Percentiles rank a stretch among this genome's conserved stretches.
These are phyloP conservation scores for Colletotrichum sp. DNA, from an alignment of 2,329 filamentous ascomycete species.

Conservation along the genomic window DNA sequence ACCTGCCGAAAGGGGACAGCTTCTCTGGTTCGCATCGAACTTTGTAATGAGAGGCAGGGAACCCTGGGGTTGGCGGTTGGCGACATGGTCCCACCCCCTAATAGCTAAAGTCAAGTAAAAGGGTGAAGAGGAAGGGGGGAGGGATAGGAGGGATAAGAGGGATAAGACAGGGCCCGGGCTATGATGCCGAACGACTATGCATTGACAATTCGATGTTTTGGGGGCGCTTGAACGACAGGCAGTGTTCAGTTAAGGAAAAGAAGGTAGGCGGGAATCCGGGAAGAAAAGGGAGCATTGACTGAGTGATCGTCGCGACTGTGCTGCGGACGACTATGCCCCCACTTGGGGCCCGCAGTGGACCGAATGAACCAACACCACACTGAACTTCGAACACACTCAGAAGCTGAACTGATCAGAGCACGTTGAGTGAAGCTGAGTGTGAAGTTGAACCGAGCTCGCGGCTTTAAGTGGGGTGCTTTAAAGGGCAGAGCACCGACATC, in stretches of 20 bases:
- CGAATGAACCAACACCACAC: neutral
- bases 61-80: neutral
- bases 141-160: neutral
- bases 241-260: neutral
- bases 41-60: neutral
- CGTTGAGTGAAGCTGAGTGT: neutral
- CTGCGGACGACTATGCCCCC: neutral
- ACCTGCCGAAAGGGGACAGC: neutral
- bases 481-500: neutral
- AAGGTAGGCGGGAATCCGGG: neutral
- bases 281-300: neutral
- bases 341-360: neutral
- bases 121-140: neutral
- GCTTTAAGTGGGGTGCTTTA: neutral
- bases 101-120: slow-evolving; percentile 6
- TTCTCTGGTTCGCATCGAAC: neutral
- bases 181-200: neutral
- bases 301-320: neutral
- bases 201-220: neutral
- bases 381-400: neutral
- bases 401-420: neutral
- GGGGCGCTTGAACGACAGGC: neutral
- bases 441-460: neutral
- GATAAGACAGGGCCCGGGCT: neutral
- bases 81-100: neutral